Percentiles rank a stretch among this genome's conserved stretches.
These are phyloP conservation scores for Pythium phragmitis DNA, from an alignment of 352 stramenopile genomes.

Conservation along the genomic window DNA sequence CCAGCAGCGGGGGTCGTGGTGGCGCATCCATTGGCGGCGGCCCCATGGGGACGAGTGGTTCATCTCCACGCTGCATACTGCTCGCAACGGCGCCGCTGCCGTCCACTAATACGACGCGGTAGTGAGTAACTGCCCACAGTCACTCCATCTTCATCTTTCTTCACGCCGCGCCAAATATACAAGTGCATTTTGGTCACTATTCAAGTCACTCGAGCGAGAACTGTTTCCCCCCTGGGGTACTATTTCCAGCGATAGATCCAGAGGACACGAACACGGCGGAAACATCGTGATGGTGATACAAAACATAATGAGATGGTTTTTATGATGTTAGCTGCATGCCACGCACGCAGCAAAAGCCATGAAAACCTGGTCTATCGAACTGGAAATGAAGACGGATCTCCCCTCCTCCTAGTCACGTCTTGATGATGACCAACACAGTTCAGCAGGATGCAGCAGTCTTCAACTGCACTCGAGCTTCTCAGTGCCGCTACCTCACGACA, in stretches of 20 bases:
- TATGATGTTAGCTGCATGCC: constrained; percentile 19
- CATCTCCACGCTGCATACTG: constrained; percentile 8
- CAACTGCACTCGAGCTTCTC: constrained; percentile 17
- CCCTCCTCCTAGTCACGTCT: constrained; percentile 17
- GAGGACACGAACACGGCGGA: neutral
- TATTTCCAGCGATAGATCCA: constrained; percentile 10
- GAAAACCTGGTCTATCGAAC: constrained; percentile 36
- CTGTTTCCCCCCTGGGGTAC: constrained; percentile 17
- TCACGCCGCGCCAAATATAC: constrained; percentile 22
- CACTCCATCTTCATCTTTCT: constrained; percentile 1
- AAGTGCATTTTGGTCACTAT: constrained; percentile 27
- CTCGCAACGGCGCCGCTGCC: neutral
- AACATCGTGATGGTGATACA: constrained; percentile 9
- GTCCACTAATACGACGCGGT: neutral
- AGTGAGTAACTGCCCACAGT: constrained; percentile 13
- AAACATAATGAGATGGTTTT: constrained; percentile 37
- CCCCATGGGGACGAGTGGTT: neutral
- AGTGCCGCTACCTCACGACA: constrained; percentile 31
- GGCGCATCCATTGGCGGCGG: constrained; percentile 4
- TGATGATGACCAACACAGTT: constrained; percentile 23
- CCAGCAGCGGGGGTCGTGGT: neutral
- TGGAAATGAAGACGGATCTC: constrained; percentile 24
- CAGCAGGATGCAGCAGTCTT: constrained; percentile 1
- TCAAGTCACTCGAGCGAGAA: constrained; percentile 13
- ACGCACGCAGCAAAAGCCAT: constrained; percentile 11